Conservation (phyloP, 2,329 filamentous ascomycete species). For the Arthrinium puccinioides region DNA sequence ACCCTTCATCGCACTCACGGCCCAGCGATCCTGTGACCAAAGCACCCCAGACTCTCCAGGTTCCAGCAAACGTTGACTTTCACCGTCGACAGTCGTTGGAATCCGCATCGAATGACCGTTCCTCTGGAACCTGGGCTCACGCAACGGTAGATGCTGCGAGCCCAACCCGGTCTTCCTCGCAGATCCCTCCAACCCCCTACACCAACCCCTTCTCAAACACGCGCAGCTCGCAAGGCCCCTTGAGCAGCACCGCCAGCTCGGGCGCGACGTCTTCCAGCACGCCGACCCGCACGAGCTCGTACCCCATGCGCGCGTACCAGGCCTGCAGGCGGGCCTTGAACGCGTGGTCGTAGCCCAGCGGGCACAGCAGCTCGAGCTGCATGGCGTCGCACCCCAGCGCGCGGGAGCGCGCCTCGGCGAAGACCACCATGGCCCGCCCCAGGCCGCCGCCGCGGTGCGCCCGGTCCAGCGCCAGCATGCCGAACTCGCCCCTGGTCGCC, state of each 20-base stretch:
- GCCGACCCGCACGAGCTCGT: conserved; percentile 9
- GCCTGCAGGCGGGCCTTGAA: conserved; percentile 17
- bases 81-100: too few relatives aligned
- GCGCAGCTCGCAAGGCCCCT: conserved; percentile 15
- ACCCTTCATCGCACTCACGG: too few relatives aligned
- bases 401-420: conserved; percentile 17
- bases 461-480: conserved; percentile 18
- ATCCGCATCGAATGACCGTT: too few relatives aligned
- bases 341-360: conserved; percentile 14
- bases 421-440: conserved; percentile 17
- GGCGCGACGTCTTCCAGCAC: conserved; percentile 16
- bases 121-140: too few relatives aligned
- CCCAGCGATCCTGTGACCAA: too few relatives aligned
- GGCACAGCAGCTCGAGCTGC: conserved; percentile 19
- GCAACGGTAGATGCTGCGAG: too few relatives aligned
- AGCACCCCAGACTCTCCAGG: too few relatives aligned
- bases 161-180: too few relatives aligned
- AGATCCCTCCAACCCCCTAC: too few relatives aligned
- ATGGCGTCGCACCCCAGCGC: conserved; percentile 5
- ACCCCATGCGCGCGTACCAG: conserved; percentile 22
- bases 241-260: conserved; percentile 10
- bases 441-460: conserved; percentile 15
- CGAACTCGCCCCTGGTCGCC: conserved; percentile 14
- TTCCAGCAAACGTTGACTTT: too few relatives aligned
- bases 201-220: conserved; percentile 17